Evolutionary conservation across 2,329 filamentous ascomycete genomes (phyloP).

Genomic region (Neonectria sp.): DNA sequence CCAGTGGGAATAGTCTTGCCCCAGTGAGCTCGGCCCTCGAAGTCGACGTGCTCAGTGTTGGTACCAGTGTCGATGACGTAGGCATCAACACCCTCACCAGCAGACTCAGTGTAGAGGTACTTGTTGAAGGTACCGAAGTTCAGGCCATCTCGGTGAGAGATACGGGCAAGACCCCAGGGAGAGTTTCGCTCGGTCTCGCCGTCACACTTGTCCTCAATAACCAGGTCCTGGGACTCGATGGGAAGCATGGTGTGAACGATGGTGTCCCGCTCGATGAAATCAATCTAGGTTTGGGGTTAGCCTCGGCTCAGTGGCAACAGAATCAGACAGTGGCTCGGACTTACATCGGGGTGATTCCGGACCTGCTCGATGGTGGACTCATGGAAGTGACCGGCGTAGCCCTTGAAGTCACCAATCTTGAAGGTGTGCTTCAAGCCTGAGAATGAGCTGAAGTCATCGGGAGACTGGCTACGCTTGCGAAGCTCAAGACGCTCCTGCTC

Average conservation of each 20-base stretch:
- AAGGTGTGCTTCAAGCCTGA: conserved; percentile 95
- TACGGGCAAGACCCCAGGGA: conserved; percentile 98
- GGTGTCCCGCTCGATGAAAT: conserved; percentile 96
- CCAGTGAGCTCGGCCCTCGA: conserved; percentile 95
- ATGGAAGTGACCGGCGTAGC: conserved; percentile 97
- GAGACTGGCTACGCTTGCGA: conserved; percentile 87
- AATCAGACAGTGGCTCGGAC: conserved; percentile 52
- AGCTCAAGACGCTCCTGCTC: conserved; percentile 86
- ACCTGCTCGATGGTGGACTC: conserved; percentile 94
- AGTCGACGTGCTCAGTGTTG: conserved; percentile 95
- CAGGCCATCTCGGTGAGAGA: conserved; percentile 92
- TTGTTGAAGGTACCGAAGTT: conserved; percentile 97
- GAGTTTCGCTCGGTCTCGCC: conserved; percentile 87
- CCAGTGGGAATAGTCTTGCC: conserved; percentile 93
- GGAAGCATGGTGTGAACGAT: conserved; percentile 85
- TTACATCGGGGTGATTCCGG: conserved; percentile 95
- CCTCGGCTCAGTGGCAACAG: conserved; percentile 20
- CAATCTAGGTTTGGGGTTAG: conserved; percentile 74
- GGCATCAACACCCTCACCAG: conserved; percentile 97
- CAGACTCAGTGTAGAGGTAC: conserved; percentile 92
- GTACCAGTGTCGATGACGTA: conserved; percentile 99
- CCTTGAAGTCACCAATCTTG: conserved; percentile 90
- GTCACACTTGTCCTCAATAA: conserved; percentile 60
- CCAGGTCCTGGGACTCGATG: conserved; percentile 56
- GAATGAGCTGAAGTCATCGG: conserved; percentile 67